Evolutionary conservation across 192 early-diverging fungal species (phyloP).

Genomic region (Geranomyces variabilis): DNA sequence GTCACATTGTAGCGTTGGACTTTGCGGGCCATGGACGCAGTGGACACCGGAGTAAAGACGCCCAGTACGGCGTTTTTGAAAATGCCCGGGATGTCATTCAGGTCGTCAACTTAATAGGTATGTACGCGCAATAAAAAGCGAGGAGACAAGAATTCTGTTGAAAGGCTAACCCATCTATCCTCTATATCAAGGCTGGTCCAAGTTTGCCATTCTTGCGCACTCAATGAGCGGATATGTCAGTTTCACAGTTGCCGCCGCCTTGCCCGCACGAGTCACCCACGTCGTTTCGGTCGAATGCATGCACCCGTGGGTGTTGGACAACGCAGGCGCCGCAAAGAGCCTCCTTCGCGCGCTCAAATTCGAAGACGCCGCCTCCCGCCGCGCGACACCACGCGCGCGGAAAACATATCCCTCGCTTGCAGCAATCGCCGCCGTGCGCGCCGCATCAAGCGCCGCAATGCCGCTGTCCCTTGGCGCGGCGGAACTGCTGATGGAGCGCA

Average conservation of each 20-base stretch:
- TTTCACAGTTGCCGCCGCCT: slow-evolving; percentile 12
- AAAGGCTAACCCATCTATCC: no score
- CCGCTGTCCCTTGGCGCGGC: slow-evolving; percentile 29
- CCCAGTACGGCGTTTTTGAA: slow-evolving; percentile 26
- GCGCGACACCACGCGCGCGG: background rate
- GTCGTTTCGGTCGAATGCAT: slow-evolving; percentile 27
- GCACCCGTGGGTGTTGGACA: slow-evolving; percentile 7
- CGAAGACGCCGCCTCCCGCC: slow-evolving; percentile 4
- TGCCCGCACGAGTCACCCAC: slow-evolving; percentile 7
- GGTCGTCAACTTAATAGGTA: slow-evolving; percentile 10
- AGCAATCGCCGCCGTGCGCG: slow-evolving; percentile 23
- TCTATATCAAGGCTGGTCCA: slow-evolving; percentile 14
- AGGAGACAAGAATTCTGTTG: background rate
- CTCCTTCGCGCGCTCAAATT: background rate
- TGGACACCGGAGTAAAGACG: slow-evolving; percentile 21
- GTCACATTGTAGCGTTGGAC: slow-evolving; percentile 9
- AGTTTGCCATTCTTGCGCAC: slow-evolving; percentile 32
- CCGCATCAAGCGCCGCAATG: slow-evolving; percentile 16
- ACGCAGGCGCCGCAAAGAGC: background rate
- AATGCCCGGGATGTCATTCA: slow-evolving; percentile 29
- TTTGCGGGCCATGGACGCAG: slow-evolving; percentile 42
- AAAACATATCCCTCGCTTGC: slow-evolving; percentile 15
- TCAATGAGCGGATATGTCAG: slow-evolving; percentile 33
- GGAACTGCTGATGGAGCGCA: slow-evolving; percentile 25
- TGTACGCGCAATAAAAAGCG: background rate